These are phyloP conservation scores for Myxozyma nipponensis DNA, from an alignment of 805 yeast genomes.

Conservation along the genomic window DNA sequence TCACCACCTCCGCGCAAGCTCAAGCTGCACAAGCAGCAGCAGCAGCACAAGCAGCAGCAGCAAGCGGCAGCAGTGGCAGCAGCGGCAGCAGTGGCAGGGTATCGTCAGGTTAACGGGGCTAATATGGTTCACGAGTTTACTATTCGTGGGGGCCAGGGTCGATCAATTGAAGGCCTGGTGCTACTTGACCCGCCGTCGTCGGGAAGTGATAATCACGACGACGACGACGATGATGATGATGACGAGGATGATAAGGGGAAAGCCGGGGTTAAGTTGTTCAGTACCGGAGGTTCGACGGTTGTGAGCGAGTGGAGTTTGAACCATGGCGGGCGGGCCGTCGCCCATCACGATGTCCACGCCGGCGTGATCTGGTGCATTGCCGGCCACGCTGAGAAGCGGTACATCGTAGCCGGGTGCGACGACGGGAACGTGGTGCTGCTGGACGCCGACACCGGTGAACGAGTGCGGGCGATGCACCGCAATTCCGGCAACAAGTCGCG, in stretches of 20 bases:
- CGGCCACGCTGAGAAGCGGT: conserved; percentile 55
- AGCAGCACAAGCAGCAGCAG: too few relatives aligned
- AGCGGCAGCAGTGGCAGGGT: too few relatives aligned
- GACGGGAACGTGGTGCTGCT: conserved; percentile 85
- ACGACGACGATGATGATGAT: too few relatives aligned
- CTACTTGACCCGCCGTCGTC: neutral
- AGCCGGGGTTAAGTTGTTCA: conserved; percentile 60
- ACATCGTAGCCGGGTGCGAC: conserved; percentile 88
- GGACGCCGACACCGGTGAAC: conserved; percentile 79
- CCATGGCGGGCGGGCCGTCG: conserved; percentile 67
- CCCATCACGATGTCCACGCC: conserved; percentile 82
- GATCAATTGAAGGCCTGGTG: conserved; percentile 80
- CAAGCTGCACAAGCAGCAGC: neutral
- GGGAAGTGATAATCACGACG: neutral
- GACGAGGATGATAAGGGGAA: conserved; percentile 36
- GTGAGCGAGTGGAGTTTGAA: conserved; percentile 88
- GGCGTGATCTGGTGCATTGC: conserved; percentile 91
- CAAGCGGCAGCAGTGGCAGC: too few relatives aligned
- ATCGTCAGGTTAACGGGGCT: too few relatives aligned
- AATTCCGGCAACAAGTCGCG: conserved; percentile 75
- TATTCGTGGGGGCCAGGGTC: conserved; percentile 73
- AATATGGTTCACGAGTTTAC: conserved; percentile 32
- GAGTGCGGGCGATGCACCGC: conserved; percentile 67
- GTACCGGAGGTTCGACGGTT: conserved; percentile 89
- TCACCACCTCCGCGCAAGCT: too few relatives aligned